These are phyloP conservation scores for Petunia hybrid DNA, from an alignment of 305 asterid species.

Conservation along the genomic window DNA sequence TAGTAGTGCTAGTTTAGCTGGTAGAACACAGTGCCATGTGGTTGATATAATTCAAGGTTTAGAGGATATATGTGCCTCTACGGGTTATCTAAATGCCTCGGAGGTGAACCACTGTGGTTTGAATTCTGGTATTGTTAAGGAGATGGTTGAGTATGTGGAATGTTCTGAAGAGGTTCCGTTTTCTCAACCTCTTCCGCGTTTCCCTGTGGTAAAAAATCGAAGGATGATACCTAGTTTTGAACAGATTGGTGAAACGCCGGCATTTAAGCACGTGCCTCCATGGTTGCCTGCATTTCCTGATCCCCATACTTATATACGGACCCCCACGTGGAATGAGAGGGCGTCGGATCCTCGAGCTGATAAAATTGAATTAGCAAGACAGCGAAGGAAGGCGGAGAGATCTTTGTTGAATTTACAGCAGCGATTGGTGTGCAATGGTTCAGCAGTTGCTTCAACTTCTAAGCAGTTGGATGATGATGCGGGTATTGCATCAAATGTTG, in stretches of 20 bases:
- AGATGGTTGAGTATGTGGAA: conserved; percentile 65
- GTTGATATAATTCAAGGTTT: conserved; percentile 76
- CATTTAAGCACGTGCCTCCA: conserved; percentile 71
- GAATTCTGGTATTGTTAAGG: conserved; percentile 59
- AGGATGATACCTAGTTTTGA: conserved; percentile 78
- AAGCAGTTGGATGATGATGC: conserved; percentile 41
- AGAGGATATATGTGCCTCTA: conserved; percentile 69
- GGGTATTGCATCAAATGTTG: conserved; percentile 40
- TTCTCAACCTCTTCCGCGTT: conserved; percentile 76
- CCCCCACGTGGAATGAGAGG: conserved; percentile 96
- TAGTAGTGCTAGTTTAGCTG: conserved; percentile 72
- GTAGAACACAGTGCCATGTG: conserved; percentile 78
- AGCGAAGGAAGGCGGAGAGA: conserved; percentile 92
- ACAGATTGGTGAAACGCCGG: conserved; percentile 80
- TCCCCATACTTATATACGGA: conserved; percentile 78
- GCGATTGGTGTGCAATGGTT: conserved; percentile 68
- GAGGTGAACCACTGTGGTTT: conserved; percentile 55
- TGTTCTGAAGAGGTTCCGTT: conserved; percentile 81
- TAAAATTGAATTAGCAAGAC: conserved; percentile 91
- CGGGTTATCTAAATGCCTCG: conserved; percentile 67
- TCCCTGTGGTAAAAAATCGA: conserved; percentile 65
- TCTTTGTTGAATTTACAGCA: conserved; percentile 93
- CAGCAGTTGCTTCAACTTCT: conserved; percentile 56
- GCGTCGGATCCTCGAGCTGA: conserved; percentile 85
- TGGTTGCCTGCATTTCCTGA: conserved; percentile 99